Evolutionary conservation across 805 yeast species (phyloP).

Genomic region (Candida anglica): DNA sequence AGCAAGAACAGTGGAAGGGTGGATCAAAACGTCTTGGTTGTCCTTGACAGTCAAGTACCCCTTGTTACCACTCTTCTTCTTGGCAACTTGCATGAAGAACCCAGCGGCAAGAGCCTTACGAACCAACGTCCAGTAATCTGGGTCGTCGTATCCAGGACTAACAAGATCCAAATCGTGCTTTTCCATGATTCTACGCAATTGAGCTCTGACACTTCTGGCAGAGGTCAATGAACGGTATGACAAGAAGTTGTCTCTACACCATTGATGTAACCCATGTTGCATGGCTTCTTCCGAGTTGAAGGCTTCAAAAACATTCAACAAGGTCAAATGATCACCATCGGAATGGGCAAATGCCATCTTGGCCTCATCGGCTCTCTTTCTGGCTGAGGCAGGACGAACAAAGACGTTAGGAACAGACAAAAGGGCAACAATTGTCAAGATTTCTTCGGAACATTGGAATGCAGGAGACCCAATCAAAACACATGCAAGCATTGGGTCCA

Average conservation of each 20-base stretch:
- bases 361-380: slow-evolving; percentile 87
- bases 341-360: slow-evolving; percentile 86
- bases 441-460: slow-evolving; percentile 83
- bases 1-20: slow-evolving; percentile 89
- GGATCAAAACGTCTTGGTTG: slow-evolving; percentile 91
- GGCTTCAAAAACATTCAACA: slow-evolving; percentile 83
- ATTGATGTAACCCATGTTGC: slow-evolving; percentile 61
- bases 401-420: slow-evolving; percentile 92
- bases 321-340: slow-evolving; percentile 91
- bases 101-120: slow-evolving; percentile 88
- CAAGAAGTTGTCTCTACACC: slow-evolving; percentile 91
- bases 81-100: slow-evolving; percentile 97
- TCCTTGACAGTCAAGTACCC: slow-evolving; percentile 92
- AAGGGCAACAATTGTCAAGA: slow-evolving; percentile 83
- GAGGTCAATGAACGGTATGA: slow-evolving; percentile 78
- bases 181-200: slow-evolving; percentile 80
- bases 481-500: slow-evolving; percentile 94
- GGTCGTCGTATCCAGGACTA: slow-evolving; percentile 59
- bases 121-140: slow-evolving; percentile 67
- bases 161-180: slow-evolving; percentile 69
- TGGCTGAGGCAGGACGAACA: slow-evolving; percentile 85
- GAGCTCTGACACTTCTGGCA: slow-evolving; percentile 84
- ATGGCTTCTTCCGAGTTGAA: slow-evolving; percentile 73
- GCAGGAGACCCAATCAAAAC: slow-evolving; percentile 86
- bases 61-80: slow-evolving; percentile 67